Evolutionary conservation across 2,329 filamentous ascomycete genomes (phyloP), one percentile per base, ranked within the genome.

Genomic region (Fusarium sp.): DNA sequence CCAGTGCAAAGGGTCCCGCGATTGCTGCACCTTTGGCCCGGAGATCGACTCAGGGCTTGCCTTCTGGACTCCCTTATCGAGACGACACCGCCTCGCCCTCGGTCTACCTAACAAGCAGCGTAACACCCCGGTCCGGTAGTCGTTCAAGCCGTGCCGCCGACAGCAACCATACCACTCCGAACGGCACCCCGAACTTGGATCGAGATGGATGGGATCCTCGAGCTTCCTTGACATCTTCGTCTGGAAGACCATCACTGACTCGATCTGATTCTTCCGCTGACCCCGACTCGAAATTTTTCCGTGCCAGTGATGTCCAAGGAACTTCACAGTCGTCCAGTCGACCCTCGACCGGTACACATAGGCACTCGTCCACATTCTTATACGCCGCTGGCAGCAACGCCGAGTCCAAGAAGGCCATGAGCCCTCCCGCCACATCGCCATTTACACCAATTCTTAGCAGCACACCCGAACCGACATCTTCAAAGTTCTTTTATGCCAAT

Each of bases 401-500:
- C 61, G 83, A 85, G 14, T 80, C 80, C 17, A 85, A 83, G 62
- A 80, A 83, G 17, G 77, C 76, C 8, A 79, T 73, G 30, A 82
- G 68, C 65, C 83, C 75, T 63, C 81, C 80, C 8, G 65, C 68
- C 11, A 76, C 76, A 33, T 76, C 74, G 9, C 72, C 80, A 14
- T 79, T 83, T 63, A 81, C 82, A 2, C 82, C 85, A 6, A 73
- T 82, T 30, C 77, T 82, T 27, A 17, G 75, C 77, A 33, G 78
- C 82, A 17, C 79, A 79, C 80, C 83, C 54, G 85, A 87, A 68
- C 81, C 82, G 15, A 62, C 76, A n/a, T 78, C 86, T 8, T 86
- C 86, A 82, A 94, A 93, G 80, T 95, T 95, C 85, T 91, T 95
- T 81, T 93, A 95, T 80, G 93, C 92, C 69, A 93, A 94, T 81